A percentile compares a stretch with the other conserved stretches of the same genome.
Evolutionary conservation across 805 yeast genomes (phyloP).

Genomic region (Suhomyces xylopsoci): DNA sequence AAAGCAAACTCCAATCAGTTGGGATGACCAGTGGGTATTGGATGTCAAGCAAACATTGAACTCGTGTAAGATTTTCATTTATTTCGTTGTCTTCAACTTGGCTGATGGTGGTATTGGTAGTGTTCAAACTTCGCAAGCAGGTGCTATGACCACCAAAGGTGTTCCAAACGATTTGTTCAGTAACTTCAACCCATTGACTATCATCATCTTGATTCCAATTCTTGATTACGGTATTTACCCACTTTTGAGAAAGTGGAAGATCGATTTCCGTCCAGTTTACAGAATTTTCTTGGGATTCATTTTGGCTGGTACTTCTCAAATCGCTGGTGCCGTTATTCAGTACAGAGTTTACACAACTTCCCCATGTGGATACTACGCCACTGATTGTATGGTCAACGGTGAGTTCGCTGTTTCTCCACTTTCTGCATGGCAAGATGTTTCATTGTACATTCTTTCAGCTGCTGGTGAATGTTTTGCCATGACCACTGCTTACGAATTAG

Average conservation of each 20-base stretch:
- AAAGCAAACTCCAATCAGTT: constrained; percentile 21
- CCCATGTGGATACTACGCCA: constrained; percentile 50
- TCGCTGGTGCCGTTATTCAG: constrained; percentile 51
- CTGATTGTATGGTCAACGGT: constrained; percentile 23
- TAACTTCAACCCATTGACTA: constrained; percentile 54
- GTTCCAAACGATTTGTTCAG: constrained; percentile 56
- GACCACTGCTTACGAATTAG: constrained; percentile 52
- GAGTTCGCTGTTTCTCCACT: constrained; percentile 23
- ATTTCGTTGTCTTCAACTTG: constrained; percentile 36
- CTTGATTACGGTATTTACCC: constrained; percentile 50
- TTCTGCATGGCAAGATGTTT: constrained; percentile 28
- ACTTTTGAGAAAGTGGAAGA: constrained; percentile 36
- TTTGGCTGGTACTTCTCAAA: constrained; percentile 45
- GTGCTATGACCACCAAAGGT: constrained; percentile 49
- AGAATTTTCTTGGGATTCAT: constrained; percentile 48
- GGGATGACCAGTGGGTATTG: constrained; percentile 47
- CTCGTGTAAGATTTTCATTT: constrained; percentile 46
- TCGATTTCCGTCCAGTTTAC: constrained; percentile 42
- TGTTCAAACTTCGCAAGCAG: constrained; percentile 51
- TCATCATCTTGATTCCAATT: constrained; percentile 50
- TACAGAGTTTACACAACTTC: constrained; percentile 45
- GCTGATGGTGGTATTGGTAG: constrained; percentile 51
- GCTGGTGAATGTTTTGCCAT: constrained; percentile 52
- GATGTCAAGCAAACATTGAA: constrained; percentile 44
- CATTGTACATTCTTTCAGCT: constrained; percentile 43